Conservation (phyloP, 495 filamentous ascomycete genomes). For the Thozetella sp. region DNA sequence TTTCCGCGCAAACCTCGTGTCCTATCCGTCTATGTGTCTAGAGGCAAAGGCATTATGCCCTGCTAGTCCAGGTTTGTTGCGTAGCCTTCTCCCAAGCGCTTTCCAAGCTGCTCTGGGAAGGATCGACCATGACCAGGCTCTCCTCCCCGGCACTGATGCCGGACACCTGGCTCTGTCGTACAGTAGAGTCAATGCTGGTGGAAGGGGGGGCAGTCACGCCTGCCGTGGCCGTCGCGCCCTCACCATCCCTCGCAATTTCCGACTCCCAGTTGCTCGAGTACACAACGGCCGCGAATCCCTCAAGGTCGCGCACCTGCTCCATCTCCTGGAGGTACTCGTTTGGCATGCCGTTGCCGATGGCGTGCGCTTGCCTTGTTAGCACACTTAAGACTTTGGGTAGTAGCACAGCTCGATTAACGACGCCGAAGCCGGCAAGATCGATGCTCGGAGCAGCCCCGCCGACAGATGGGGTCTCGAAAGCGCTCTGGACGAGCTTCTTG, state of each 20-base stretch:
- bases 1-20: too few species aligned
- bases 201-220: slow-evolving; percentile 7
- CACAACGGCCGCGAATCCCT: slow-evolving; percentile 91
- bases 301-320: slow-evolving; percentile 83
- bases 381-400: slow-evolving; percentile 88
- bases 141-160: slow-evolving; percentile 25
- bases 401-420: slow-evolving; percentile 64
- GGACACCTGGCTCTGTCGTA: slow-evolving; percentile 10
- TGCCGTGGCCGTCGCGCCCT: slow-evolving; percentile 20
- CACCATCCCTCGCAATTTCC: slow-evolving; percentile 59
- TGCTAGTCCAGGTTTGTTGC: slow-evolving; percentile 1
- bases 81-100: slow-evolving; percentile 66
- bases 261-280: slow-evolving; percentile 87
- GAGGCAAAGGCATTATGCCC: not conserved
- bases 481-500: slow-evolving; percentile 71
- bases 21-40: not conserved
- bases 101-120: slow-evolving; percentile 53
- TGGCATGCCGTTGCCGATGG: slow-evolving; percentile 78
- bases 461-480: slow-evolving; percentile 64
- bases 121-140: slow-evolving; percentile 47
- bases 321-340: slow-evolving; percentile 89
- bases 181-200: not conserved
- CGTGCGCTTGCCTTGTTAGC: slow-evolving; percentile 84
- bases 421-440: slow-evolving; percentile 38
- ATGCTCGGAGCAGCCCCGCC: slow-evolving; percentile 39